phyloP scores from a whole-genome alignment of 1,139 yeast genomes.

The Meyerozyma smithsonii region DNA sequence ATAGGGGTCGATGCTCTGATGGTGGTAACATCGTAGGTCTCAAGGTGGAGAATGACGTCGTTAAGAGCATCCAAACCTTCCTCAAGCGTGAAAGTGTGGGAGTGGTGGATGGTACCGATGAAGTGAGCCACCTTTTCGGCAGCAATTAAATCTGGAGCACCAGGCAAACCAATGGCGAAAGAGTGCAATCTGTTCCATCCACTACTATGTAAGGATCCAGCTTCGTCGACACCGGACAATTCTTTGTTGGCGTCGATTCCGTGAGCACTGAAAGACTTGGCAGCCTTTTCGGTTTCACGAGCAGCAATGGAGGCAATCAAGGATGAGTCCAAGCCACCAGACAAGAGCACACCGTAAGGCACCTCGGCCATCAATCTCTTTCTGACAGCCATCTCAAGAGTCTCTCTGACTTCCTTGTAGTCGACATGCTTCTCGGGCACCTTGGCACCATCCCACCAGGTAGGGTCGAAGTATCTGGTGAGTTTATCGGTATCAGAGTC shows the following conservation, averaged over 20 bases:
- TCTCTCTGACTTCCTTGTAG: constrained; percentile 63
- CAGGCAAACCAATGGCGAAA: constrained; percentile 94
- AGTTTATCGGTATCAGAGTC: constrained; percentile 84
- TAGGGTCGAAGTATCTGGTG: constrained; percentile 84
- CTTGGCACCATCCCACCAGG: constrained; percentile 84
- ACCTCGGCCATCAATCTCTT: constrained; percentile 99
- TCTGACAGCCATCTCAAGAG: constrained; percentile 91
- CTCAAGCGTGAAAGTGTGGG: constrained; percentile 92
- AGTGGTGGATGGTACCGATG: constrained; percentile 95
- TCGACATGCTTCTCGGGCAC: constrained; percentile 77
- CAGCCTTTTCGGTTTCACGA: constrained; percentile 85
- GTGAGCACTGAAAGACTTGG: constrained; percentile 41
- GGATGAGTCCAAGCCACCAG: constrained; percentile 97
- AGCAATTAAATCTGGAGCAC: constrained; percentile 95
- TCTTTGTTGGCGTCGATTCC: constrained; percentile 52
- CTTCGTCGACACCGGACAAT: constrained; percentile 87
- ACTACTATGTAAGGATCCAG: constrained; percentile 71
- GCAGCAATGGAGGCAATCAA: constrained; percentile 96
- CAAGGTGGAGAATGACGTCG: constrained; percentile 93
- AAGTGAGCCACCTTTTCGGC: constrained; percentile 94
- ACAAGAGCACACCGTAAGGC: constrained; percentile 92
- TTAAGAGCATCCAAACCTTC: constrained; percentile 95
- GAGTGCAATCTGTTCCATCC: constrained; percentile 91
- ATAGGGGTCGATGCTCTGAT: constrained; percentile 99
- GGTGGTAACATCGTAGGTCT: constrained; percentile 97